phyloP scores from a whole-genome alignment of 2,329 filamentous ascomycete genomes.

The Penicillium sp. region DNA sequence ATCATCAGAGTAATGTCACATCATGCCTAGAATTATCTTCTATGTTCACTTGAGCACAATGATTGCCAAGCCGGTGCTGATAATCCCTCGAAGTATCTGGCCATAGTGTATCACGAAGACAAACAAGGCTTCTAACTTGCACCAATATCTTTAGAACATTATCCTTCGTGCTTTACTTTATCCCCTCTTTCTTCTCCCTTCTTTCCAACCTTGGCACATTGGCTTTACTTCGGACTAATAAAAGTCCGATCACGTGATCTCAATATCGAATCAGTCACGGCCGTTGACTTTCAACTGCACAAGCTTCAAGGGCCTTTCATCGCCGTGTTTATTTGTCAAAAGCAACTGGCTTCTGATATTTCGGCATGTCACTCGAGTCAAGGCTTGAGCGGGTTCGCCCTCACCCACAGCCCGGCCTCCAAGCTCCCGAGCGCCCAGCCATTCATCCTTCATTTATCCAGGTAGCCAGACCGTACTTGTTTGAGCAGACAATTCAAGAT shows the following conservation, averaged over 20 bases:
- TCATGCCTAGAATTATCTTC: background rate
- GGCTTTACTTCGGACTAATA: background rate
- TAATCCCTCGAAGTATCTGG: constrained; percentile 55
- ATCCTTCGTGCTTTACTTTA: background rate
- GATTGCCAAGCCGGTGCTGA: constrained; percentile 41
- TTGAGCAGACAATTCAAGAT: constrained; percentile 76
- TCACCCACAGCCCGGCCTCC: constrained; percentile 10
- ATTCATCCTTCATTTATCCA: constrained; percentile 65
- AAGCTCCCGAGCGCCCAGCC: constrained; percentile 34
- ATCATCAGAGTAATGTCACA: background rate
- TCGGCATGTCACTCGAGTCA: constrained; percentile 24
- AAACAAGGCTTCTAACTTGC: no score
- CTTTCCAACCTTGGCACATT: background rate
- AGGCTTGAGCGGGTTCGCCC: constrained; percentile 15
- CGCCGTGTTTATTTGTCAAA: background rate
- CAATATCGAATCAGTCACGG: constrained; percentile 5
- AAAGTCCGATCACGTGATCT: background rate
- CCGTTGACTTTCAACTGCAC: background rate
- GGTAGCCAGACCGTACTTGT: constrained; percentile 72
- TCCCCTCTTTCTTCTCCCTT: background rate
- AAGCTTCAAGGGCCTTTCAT: constrained; percentile 1
- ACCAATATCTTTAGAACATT: no score
- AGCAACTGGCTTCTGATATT: background rate
- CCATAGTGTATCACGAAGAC: constrained; percentile 57
- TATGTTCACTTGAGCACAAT: constrained; percentile 14